Conservation (phyloP, 805 yeast genomes). For the Starmerella kuoi region DNA sequence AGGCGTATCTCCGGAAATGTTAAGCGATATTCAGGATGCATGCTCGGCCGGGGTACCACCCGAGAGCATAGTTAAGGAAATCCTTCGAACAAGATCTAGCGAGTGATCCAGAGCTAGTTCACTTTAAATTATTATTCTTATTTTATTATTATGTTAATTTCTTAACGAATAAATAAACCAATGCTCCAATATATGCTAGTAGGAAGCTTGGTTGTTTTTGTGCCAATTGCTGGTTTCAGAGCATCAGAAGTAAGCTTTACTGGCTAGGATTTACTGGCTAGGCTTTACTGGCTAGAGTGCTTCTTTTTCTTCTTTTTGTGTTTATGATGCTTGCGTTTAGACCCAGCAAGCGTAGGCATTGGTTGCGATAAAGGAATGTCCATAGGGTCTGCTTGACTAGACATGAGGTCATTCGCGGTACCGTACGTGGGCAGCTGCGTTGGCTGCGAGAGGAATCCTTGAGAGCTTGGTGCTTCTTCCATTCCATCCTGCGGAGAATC, state of each 20-base stretch:
- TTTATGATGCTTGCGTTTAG: neutral
- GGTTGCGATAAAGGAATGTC: slow-evolving; percentile 2
- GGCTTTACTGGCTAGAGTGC: no score
- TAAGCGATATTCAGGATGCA: slow-evolving; percentile 22
- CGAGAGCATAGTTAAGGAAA: slow-evolving; percentile 17
- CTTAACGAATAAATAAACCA: no score
- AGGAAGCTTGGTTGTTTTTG: no score
- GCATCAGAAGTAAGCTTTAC: no score
- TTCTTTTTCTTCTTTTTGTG: slow-evolving; percentile 1
- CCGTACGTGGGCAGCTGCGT: slow-evolving; percentile 1
- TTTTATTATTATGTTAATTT: no score
- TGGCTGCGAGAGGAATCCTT: neutral
- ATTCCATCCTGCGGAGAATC: neutral
- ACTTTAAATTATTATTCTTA: no score
- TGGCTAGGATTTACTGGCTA: no score
- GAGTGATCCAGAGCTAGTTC: no score
- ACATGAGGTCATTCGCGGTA: neutral
- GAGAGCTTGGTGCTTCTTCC: slow-evolving; percentile 1
- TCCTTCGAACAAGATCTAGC: neutral
- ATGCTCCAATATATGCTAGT: no score
- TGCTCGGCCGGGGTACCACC: slow-evolving; percentile 29
- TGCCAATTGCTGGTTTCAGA: no score
- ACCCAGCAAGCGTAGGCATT: slow-evolving; percentile 2
- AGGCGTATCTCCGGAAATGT: slow-evolving; percentile 21
- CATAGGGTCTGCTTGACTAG: neutral